A percentile compares a stretch with the other conserved stretches of the same genome.
phyloP scores from a whole-genome alignment of 176 grass and related monocot genomes.

The Cenchrus americanus region DNA sequence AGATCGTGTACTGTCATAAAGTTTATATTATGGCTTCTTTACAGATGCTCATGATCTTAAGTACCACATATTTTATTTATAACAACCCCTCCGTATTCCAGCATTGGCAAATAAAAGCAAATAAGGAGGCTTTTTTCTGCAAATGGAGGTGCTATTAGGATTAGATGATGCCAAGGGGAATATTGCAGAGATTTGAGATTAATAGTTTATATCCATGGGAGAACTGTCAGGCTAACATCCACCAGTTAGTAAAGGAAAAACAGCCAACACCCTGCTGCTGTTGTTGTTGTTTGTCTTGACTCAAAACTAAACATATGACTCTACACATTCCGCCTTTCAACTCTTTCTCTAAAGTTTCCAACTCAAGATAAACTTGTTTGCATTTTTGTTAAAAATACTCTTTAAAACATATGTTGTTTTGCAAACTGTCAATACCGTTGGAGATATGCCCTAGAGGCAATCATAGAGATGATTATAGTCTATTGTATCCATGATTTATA shows the following conservation, averaged over 20 bases:
- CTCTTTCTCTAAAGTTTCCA: background rate
- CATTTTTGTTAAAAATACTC: background rate
- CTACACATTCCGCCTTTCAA: background rate
- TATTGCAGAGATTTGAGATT: conserved; percentile 20
- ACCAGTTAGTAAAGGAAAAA: background rate
- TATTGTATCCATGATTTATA: too few species aligned
- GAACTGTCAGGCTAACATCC: background rate
- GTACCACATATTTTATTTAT: background rate
- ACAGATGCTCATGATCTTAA: conserved; percentile 19
- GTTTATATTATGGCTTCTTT: background rate
- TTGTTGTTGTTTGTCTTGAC: background rate
- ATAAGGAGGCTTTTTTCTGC: conserved; percentile 1
- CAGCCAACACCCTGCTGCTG: background rate
- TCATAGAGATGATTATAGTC: too few species aligned
- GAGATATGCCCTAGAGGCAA: too few species aligned
- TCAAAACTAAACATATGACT: background rate
- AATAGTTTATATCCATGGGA: background rate
- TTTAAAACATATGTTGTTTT: background rate
- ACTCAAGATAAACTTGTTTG: background rate
- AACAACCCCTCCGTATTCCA: conserved; percentile 21
- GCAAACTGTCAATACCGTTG: background rate
- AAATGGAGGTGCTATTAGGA: conserved; percentile 35
- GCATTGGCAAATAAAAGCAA: conserved; percentile 12
- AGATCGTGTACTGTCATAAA: background rate
- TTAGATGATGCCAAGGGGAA: conserved; percentile 17